phyloP scores from a whole-genome alignment of 192 early-diverging fungal species.

The Coemansia asiatica region DNA sequence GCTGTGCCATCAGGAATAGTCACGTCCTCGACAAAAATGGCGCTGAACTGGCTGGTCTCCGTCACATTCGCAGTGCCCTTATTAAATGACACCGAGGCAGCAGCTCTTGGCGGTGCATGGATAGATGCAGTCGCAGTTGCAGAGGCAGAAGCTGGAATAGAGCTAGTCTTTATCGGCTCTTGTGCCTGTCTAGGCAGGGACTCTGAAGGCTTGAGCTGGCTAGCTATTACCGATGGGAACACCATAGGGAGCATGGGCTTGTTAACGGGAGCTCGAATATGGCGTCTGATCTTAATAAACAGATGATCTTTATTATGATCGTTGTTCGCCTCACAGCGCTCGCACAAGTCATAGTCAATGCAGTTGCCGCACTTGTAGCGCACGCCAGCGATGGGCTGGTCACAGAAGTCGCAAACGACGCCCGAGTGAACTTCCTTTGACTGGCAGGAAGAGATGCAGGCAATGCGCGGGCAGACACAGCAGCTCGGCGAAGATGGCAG shows the following conservation, averaged over 20 bases:
- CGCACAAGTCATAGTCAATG: conserved; percentile 91
- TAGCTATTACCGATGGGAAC: conserved; percentile 4
- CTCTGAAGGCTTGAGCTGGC: conserved; percentile 57
- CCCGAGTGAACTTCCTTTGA: conserved; percentile 14
- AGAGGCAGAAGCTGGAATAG: not conserved
- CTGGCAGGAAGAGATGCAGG: not conserved
- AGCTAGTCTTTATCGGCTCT: conserved; percentile 12
- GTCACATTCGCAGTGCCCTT: not conserved
- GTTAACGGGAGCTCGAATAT: conserved; percentile 7
- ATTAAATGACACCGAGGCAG: not conserved
- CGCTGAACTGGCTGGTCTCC: conserved; percentile 34
- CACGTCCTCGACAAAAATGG: conserved; percentile 66
- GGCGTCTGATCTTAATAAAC: conserved; percentile 82
- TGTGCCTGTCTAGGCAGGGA: not conserved
- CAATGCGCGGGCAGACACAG: not conserved
- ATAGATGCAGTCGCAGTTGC: conserved; percentile 1
- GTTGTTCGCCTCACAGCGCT: conserved; percentile 75
- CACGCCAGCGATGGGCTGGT: conserved; percentile 77
- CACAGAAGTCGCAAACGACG: conserved; percentile 45
- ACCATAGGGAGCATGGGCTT: conserved; percentile 26
- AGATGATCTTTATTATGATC: conserved; percentile 76
- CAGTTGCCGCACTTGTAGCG: conserved; percentile 97
- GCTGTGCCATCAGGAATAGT: conserved; percentile 65
- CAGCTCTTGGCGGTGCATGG: not conserved
- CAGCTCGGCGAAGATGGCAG: conserved; percentile 4